Conservation (phyloP, 768 basidiomycete genomes). For the Boletus fagicola region DNA sequence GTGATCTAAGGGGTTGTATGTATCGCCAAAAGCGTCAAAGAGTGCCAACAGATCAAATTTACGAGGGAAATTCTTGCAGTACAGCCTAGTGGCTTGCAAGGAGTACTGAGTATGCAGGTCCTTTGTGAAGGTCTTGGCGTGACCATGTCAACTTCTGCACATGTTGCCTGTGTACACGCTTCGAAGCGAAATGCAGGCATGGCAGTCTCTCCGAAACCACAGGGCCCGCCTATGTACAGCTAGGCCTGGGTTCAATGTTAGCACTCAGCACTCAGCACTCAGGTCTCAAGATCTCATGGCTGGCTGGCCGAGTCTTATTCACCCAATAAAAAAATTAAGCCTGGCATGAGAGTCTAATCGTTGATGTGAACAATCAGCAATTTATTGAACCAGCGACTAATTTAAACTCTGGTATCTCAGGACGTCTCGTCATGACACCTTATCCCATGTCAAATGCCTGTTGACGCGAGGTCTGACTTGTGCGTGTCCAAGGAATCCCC, state of each 20-base stretch:
- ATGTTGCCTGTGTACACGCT: background rate
- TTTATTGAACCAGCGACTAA: background rate
- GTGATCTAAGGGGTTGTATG: background rate
- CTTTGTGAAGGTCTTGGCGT: background rate
- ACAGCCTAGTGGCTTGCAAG: background rate
- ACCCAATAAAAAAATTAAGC: background rate
- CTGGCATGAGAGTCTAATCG: background rate
- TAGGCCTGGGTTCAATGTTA: background rate
- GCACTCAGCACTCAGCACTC: too few relatives aligned
- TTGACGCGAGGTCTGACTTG: background rate
- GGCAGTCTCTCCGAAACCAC: too few relatives aligned
- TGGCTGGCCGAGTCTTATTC: background rate
- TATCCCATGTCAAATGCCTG: conserved; percentile 3
- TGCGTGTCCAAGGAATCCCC: background rate
- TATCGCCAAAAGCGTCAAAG: background rate
- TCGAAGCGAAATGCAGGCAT: background rate
- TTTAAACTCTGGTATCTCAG: background rate
- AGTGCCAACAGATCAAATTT: background rate
- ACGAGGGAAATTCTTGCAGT: background rate
- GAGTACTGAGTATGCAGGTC: too few relatives aligned
- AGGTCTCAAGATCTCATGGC: too few relatives aligned
- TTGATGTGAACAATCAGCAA: background rate
- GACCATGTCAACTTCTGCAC: background rate
- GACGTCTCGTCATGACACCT: background rate
- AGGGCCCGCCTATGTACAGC: too few relatives aligned